phyloP scores from a whole-genome alignment of 495 filamentous ascomycete genomes.

The Xanthoparmelia taractica region DNA sequence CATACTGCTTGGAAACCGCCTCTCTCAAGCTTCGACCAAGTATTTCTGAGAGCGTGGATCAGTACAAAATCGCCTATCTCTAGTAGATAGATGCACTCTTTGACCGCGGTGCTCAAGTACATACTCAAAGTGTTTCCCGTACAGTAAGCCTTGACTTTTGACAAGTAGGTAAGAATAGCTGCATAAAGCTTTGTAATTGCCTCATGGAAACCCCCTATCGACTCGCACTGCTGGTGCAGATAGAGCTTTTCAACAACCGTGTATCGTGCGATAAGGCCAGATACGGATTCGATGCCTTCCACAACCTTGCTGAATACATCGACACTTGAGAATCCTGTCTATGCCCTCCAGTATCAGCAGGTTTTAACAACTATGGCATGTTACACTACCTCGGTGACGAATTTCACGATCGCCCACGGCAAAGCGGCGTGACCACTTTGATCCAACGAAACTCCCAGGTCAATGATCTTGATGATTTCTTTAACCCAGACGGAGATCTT shows the following conservation, averaged over 20 bases:
- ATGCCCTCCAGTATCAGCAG: not conserved
- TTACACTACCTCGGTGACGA: not conserved
- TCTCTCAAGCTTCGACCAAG: not conserved
- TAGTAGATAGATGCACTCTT: not conserved
- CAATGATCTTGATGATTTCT: conserved; percentile 2
- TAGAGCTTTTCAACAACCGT: not conserved
- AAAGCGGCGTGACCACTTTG: conserved; percentile 7
- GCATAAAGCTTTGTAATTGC: not conserved
- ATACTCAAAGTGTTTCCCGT: not conserved
- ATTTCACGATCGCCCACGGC: conserved; percentile 7
- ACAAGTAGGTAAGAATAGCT: not conserved
- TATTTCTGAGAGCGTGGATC: not conserved
- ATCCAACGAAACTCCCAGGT: not conserved
- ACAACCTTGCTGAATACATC: not conserved
- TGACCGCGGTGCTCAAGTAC: not conserved
- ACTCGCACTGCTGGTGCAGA: not conserved
- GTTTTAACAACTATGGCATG: not conserved
- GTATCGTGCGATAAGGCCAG: not conserved
- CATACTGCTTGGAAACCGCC: not conserved
- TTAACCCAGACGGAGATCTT: conserved; percentile 8
- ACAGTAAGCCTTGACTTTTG: not conserved
- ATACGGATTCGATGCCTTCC: not conserved
- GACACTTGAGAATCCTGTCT: not conserved
- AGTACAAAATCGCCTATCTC: not conserved
- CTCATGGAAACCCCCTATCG: not conserved